Conservation (phyloP, 1,284 basidiomycete genomes). For the Leccinum proliferum region DNA sequence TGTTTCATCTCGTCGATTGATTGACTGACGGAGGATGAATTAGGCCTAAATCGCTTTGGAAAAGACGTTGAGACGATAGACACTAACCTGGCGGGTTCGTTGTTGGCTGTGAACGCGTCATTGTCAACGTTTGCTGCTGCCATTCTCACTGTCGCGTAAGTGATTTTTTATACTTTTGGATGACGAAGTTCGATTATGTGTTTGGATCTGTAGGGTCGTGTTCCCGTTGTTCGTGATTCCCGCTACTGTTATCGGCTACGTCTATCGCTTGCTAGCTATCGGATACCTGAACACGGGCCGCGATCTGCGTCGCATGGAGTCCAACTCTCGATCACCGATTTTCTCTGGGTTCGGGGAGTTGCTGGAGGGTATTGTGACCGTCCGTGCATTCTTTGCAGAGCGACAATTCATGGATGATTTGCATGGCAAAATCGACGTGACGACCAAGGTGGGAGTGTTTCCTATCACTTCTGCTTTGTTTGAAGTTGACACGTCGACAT, state of each 20-base stretch:
- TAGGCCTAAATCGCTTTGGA: slow-evolving; percentile 48
- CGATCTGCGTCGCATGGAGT: slow-evolving; percentile 57
- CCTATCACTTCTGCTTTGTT: not conserved
- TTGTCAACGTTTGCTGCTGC: slow-evolving; percentile 61
- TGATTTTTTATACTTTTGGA: not conserved
- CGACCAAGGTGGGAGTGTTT: slow-evolving; percentile 46
- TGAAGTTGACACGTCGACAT: not conserved
- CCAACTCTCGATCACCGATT: slow-evolving; percentile 49
- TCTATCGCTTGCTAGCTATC: slow-evolving; percentile 46
- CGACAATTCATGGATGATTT: slow-evolving; percentile 71
- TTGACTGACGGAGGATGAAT: not conserved
- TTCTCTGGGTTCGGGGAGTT: slow-evolving; percentile 69
- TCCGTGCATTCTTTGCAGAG: slow-evolving; percentile 86
- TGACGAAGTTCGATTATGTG: not conserved
- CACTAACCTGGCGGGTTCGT: slow-evolving; percentile 38
- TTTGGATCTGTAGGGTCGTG: slow-evolving; percentile 33
- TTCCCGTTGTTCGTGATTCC: slow-evolving; percentile 59
- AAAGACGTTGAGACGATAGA: slow-evolving; percentile 50
- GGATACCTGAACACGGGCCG: slow-evolving; percentile 57
- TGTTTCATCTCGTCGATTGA: not conserved
- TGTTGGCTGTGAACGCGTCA: slow-evolving; percentile 70
- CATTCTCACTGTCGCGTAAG: slow-evolving; percentile 29
- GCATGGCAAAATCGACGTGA: slow-evolving; percentile 59
- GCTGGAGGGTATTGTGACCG: slow-evolving; percentile 67
- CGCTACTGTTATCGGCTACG: slow-evolving; percentile 44